Percentiles rank a stretch among this genome's conserved stretches.
phyloP scores from a whole-genome alignment of 2,329 filamentous ascomycete genomes.

The Fusarium succisae region DNA sequence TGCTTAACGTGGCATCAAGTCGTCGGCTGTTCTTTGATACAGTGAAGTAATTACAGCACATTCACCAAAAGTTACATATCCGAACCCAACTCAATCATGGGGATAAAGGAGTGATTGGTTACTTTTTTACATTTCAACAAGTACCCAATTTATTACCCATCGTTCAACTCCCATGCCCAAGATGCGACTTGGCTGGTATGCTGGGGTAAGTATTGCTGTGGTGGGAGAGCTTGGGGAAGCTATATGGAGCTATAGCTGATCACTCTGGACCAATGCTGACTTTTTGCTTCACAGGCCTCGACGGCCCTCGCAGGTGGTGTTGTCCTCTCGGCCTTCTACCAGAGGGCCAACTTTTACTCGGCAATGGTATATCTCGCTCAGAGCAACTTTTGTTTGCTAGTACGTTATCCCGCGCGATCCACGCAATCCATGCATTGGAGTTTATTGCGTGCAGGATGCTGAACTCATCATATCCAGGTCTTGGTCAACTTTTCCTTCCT shows the following conservation, averaged over 20 bases:
- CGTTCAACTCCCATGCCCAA: conserved; percentile 47
- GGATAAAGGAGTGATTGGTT: conserved; percentile 35
- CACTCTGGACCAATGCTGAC: conserved; percentile 33
- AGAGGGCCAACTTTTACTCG: conserved; percentile 97
- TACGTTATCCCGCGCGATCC: conserved; percentile 53
- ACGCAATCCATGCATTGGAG: neutral
- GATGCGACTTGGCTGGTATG: conserved; percentile 70
- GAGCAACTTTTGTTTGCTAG: conserved; percentile 94
- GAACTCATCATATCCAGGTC: conserved; percentile 63
- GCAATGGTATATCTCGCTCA: conserved; percentile 96
- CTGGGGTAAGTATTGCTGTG: conserved; percentile 60
- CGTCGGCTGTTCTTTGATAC: conserved; percentile 16
- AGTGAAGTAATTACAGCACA: conserved; percentile 11
- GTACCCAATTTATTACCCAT: conserved; percentile 15
- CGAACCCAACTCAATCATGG: conserved; percentile 31
- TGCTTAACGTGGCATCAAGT: conserved; percentile 46
- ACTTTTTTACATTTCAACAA: conserved; percentile 14
- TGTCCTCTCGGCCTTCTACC: conserved; percentile 89
- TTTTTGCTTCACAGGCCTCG: conserved; percentile 68
- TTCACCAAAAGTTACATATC: conserved; percentile 9
- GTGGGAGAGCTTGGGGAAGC: conserved; percentile 36
- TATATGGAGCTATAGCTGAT: conserved; percentile 36
- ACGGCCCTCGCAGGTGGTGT: conserved; percentile 85
- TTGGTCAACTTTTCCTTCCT: conserved; percentile 91
- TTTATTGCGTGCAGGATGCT: conserved; percentile 1